A percentile compares a stretch with the other conserved stretches of the same genome.
These are phyloP conservation scores for Paraphoma sp. DNA, from an alignment of 2,329 filamentous ascomycete species.

Conservation along the genomic window DNA sequence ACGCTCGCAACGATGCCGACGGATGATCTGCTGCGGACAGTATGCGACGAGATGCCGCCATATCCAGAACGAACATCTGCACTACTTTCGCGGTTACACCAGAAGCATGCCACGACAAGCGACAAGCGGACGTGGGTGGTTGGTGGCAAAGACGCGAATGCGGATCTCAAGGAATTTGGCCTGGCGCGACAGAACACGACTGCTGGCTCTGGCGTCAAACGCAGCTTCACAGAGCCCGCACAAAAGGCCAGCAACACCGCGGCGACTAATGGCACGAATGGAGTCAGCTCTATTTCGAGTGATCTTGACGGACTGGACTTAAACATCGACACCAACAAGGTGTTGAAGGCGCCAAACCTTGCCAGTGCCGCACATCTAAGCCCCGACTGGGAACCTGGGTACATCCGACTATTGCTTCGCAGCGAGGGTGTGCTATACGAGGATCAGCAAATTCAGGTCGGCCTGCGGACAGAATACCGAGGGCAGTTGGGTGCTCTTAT, in stretches of 20 bases:
- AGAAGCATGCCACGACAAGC: conserved; percentile 90
- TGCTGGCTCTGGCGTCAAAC: conserved; percentile 80
- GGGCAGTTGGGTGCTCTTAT: conserved; percentile 96
- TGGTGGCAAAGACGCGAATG: conserved; percentile 93
- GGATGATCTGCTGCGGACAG: conserved; percentile 88
- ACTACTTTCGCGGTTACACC: conserved; percentile 87
- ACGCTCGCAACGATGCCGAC: conserved; percentile 83
- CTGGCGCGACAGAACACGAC: conserved; percentile 70
- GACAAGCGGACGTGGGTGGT: conserved; percentile 98
- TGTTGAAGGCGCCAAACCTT: conserved; percentile 76
- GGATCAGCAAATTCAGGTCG: conserved; percentile 91
- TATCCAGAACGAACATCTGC: conserved; percentile 96
- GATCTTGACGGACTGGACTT: conserved; percentile 83
- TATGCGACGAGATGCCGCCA: conserved; percentile 98
- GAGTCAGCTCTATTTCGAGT: conserved; percentile 59
- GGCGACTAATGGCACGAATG: conserved; percentile 52
- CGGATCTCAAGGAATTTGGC: conserved; percentile 77
- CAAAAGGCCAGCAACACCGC: conserved; percentile 36
- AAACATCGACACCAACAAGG: conserved; percentile 64
- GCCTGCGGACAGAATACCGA: conserved; percentile 90
- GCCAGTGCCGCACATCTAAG: conserved; percentile 92
- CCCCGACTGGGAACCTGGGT: conserved; percentile 92
- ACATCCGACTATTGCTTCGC: conserved; percentile 78
- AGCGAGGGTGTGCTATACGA: conserved; percentile 92
- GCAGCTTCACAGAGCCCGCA: conserved; percentile 73